These are phyloP conservation scores for Parsonsia alboflavescens DNA, from an alignment of 257 asterid species.

Conservation along the genomic window DNA sequence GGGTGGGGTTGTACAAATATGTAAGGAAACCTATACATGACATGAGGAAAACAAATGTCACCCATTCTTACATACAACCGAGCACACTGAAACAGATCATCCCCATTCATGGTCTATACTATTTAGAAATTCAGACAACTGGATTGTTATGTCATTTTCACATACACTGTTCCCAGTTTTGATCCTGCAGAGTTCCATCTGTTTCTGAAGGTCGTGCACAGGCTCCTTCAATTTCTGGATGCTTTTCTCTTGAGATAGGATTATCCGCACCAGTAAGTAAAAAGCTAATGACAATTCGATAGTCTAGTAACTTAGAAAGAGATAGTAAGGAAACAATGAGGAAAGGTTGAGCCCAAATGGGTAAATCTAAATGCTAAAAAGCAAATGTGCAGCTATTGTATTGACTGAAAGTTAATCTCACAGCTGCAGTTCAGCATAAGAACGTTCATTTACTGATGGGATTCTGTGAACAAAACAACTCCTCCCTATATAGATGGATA, in stretches of 20 bases:
- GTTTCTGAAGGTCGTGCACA: constrained; percentile 7
- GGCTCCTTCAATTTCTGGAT: constrained; percentile 11
- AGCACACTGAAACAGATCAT: neutral
- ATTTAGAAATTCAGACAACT: constrained; percentile 4
- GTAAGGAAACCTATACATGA: neutral
- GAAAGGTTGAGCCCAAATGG: neutral
- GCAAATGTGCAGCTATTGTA: neutral
- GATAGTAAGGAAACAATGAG: neutral
- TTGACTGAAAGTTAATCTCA: neutral
- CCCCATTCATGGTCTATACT: neutral
- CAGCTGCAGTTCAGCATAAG: neutral
- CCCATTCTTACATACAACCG: neutral
- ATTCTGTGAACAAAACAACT: neutral
- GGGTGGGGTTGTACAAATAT: neutral
- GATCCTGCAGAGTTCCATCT: constrained; percentile 12
- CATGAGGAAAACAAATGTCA: neutral
- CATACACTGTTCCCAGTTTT: neutral
- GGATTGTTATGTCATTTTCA: constrained; percentile 1
- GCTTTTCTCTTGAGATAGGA: constrained; percentile 14
- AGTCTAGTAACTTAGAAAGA: neutral
- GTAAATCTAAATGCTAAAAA: neutral
- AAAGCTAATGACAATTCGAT: neutral
- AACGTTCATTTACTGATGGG: neutral
- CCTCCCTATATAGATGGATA: neutral
- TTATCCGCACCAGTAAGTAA: constrained; percentile 6